These are phyloP conservation scores for Notholithocarpus densiflorus DNA, from an alignment of 306 rosid genomes.

Conservation along the genomic window DNA sequence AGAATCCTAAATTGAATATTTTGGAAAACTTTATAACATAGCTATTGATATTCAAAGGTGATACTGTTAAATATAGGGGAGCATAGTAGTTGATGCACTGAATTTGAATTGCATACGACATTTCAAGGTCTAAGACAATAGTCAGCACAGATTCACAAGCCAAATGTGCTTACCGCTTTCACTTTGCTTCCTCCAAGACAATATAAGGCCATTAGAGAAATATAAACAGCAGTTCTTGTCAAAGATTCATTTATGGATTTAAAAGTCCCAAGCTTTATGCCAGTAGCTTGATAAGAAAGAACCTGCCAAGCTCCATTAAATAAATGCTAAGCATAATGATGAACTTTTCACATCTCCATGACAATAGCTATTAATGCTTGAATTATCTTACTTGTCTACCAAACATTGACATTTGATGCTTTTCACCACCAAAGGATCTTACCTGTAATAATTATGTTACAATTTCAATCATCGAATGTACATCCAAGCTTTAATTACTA, in stretches of 20 bases:
- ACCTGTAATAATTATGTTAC: constrained; percentile 49
- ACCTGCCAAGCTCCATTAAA: constrained; percentile 53
- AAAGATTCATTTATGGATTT: constrained; percentile 83
- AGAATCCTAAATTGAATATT: background rate
- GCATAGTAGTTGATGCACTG: background rate
- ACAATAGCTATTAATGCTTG: constrained; percentile 6
- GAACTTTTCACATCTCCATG: constrained; percentile 13
- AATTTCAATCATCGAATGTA: constrained; percentile 24
- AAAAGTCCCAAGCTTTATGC: constrained; percentile 84
- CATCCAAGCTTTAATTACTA: constrained; percentile 8
- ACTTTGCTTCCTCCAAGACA: constrained; percentile 98
- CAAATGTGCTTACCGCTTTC: constrained; percentile 70
- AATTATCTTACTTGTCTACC: constrained; percentile 63
- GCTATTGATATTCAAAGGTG: too few species aligned
- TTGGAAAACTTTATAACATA: too few species aligned
- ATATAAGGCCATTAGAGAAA: constrained; percentile 71
- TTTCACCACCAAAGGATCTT: constrained; percentile 93
- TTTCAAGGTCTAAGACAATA: constrained; percentile 9
- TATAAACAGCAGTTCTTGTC: constrained; percentile 86
- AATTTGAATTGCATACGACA: too few species aligned
- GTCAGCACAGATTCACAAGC: background rate
- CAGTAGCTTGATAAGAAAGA: constrained; percentile 80
- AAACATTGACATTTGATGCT: constrained; percentile 82
- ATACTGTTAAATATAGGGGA: background rate
- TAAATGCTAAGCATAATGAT: constrained; percentile 16